phyloP scores from a whole-genome alignment of 176 grass and related monocot species.

The Ampelocalamus luodianensis region DNA sequence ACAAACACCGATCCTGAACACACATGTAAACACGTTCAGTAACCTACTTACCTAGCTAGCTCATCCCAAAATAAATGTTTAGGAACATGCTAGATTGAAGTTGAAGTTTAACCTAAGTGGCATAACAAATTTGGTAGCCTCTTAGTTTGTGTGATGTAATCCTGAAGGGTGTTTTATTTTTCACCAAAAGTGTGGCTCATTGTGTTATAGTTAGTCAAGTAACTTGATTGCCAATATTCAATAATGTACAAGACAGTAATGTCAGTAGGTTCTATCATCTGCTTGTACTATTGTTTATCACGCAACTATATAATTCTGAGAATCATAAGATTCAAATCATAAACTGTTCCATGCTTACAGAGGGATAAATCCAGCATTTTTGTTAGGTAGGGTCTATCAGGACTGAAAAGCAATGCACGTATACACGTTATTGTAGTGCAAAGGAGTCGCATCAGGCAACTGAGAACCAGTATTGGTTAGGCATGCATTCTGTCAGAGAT shows the following conservation, averaged over 20 bases:
- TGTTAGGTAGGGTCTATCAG: conserved; percentile 19
- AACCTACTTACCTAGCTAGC: too few relatives aligned
- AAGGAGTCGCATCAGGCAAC: too few relatives aligned
- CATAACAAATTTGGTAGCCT: too few relatives aligned
- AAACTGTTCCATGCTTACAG: neutral
- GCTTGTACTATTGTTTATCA: neutral
- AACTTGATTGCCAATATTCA: neutral
- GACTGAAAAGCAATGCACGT: conserved; percentile 7
- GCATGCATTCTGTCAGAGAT: conserved; percentile 44
- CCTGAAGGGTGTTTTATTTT: too few relatives aligned
- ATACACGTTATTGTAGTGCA: neutral
- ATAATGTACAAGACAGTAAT: neutral
- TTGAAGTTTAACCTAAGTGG: too few relatives aligned
- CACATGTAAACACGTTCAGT: too few relatives aligned
- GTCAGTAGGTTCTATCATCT: neutral
- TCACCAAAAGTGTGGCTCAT: too few relatives aligned
- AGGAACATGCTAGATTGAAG: too few relatives aligned
- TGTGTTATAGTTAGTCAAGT: neutral
- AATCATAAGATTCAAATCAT: neutral
- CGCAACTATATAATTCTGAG: neutral
- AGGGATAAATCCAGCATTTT: neutral
- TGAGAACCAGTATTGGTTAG: conserved; percentile 47
- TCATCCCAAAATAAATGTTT: too few relatives aligned
- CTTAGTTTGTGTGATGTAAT: too few relatives aligned
- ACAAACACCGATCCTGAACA: too few relatives aligned